Base-by-base conservation (phyloP, 495 filamentous ascomycete genomes). In the Sporormia fimetaria region DNA sequence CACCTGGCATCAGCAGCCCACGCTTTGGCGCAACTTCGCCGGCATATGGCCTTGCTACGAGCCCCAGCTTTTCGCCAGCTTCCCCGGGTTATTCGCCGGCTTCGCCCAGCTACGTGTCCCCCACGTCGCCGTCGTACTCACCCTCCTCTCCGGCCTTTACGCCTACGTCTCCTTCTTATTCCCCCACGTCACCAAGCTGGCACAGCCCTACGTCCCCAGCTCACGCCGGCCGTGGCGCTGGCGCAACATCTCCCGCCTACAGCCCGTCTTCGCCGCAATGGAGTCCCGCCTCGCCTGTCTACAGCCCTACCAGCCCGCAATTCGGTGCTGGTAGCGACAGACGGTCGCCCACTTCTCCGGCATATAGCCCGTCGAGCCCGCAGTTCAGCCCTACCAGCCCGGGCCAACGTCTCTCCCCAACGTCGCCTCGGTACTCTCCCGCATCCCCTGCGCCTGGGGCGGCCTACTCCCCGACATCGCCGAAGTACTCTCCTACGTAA, bases 81-180 rank as follows among this genome's bases (percentile, higher is more conserved):
- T 63, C 59, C 10, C 64, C 64, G 14, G 52, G 48, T 7, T 67
- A 67, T 44, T 65, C 62, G 2, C 64, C 64, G 3, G 64, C 62
- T 2, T 88, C 83, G 17, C 85, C 85, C 69, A 51, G 53, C 25
- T 47, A 44, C 24, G 44, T 38, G 2, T 63, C 60, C 8, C 60
- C 61, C 3, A 63, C 58, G 15, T 65, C 55, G 37, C 62, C 59
- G 37, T 44, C 54, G 33, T 44, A 61, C 54, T 35, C 47, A 4
- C 40, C 62, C 33, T 43, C 57, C 27, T 56, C 56, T 28, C 53
- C 41, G 24, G 52, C 42, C 23, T 63, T 61, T 31, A 58, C 78
- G 49, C 85, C 85, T 0, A 87, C 83, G 0, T 92, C 84, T 27
- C 87, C 87, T 21, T 79, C 67, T 16, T 78, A 76, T 55, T 74